A percentile compares a stretch with the other conserved stretches of the same genome.
These are phyloP conservation scores for Exophiala aquamarina DNA, from an alignment of 2,329 filamentous ascomycete genomes.

Conservation along the genomic window DNA sequence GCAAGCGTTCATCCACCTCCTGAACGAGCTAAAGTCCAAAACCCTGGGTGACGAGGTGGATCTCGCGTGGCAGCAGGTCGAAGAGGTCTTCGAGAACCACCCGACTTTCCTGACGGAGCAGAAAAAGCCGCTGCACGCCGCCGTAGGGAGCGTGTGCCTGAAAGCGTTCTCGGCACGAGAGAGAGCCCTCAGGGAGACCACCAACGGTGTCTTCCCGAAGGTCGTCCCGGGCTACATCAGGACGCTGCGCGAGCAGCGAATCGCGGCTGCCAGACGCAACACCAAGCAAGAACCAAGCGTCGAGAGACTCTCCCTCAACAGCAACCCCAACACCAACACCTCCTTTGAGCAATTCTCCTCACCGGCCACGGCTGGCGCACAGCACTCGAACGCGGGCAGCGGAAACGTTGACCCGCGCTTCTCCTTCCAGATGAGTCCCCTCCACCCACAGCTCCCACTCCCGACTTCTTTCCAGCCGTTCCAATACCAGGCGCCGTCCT, in stretches of 20 bases:
- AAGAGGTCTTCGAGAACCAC: slow-evolving; percentile 45
- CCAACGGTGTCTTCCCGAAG: slow-evolving; percentile 21
- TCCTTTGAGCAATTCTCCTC: too few relatives aligned
- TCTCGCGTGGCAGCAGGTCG: slow-evolving; percentile 47
- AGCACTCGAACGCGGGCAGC: too few relatives aligned
- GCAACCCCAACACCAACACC: too few relatives aligned
- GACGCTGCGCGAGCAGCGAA: slow-evolving; percentile 22
- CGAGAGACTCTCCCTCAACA: too few relatives aligned
- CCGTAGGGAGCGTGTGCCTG: slow-evolving; percentile 43
- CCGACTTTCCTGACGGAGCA: slow-evolving; percentile 38
- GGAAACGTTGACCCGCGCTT: too few relatives aligned
- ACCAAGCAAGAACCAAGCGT: too few relatives aligned
- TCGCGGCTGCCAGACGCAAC: neutral
- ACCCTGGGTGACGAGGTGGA: slow-evolving; percentile 36
- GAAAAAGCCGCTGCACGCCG: slow-evolving; percentile 42
- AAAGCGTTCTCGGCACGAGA: slow-evolving; percentile 44
- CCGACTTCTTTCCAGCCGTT: slow-evolving; percentile 10
- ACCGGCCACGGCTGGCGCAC: too few relatives aligned
- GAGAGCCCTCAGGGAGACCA: slow-evolving; percentile 16
- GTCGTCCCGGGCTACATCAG: slow-evolving; percentile 23
- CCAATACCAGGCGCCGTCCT: slow-evolving; percentile 1
- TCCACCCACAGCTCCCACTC: slow-evolving; percentile 8
- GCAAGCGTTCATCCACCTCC: slow-evolving; percentile 53
- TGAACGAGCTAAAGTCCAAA: slow-evolving; percentile 43
- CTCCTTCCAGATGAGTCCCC: too few relatives aligned